phyloP scores from a whole-genome alignment of 306 rosid species.

The Lathyrus sativus region DNA sequence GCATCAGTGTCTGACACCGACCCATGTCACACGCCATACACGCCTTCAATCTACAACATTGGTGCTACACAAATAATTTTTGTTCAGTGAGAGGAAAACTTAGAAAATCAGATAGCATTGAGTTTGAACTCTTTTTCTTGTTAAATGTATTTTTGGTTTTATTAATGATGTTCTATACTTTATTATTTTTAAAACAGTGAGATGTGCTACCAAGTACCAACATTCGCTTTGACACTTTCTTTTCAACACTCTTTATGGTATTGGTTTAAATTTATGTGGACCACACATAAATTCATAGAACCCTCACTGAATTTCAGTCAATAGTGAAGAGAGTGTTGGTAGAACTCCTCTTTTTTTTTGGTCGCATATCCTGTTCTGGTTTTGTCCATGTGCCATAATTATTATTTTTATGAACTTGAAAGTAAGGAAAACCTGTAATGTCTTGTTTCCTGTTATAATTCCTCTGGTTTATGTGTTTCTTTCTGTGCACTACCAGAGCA shows the following conservation, averaged over 20 bases:
- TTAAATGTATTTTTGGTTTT: neutral
- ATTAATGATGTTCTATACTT: conserved; percentile 8
- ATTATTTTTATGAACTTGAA: neutral
- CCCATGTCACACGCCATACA: neutral
- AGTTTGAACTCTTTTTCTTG: neutral
- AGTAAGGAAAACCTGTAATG: neutral
- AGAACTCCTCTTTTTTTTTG: conserved; percentile 13
- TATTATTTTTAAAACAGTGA: neutral
- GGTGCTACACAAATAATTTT: neutral
- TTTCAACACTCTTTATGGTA: neutral
- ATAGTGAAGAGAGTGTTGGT: neutral
- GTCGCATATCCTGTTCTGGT: conserved; percentile 19
- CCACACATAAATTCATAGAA: neutral
- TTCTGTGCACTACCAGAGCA: neutral
- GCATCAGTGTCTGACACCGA: no score
- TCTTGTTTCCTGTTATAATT: neutral
- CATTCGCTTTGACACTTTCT: neutral
- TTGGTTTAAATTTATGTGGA: neutral
- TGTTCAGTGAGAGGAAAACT: conserved; percentile 10
- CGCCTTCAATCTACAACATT: neutral
- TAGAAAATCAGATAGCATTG: conserved; percentile 22
- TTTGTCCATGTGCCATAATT: conserved; percentile 7
- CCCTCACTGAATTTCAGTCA: neutral
- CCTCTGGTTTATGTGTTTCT: neutral
- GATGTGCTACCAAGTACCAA: no score